A percentile compares a stretch with the other conserved stretches of the same genome.
Evolutionary conservation across 306 rosid genomes (phyloP).

Genomic region (Malus orientalis): DNA sequence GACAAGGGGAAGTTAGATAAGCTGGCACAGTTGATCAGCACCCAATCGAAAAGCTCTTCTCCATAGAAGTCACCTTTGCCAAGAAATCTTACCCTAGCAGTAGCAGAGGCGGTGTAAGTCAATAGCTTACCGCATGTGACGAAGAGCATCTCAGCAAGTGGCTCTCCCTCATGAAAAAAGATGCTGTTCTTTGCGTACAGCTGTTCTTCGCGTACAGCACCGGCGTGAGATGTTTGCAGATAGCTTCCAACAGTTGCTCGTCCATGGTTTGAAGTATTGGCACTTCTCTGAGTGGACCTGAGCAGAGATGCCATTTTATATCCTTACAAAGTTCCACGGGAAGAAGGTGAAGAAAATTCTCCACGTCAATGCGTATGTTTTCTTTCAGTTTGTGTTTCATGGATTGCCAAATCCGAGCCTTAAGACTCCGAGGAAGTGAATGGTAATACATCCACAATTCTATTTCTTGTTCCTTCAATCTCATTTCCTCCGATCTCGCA

Average conservation of each 20-base stretch:
- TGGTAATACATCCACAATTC: slow-evolving; percentile 24
- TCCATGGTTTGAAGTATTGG: slow-evolving; percentile 39
- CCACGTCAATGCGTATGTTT: too few relatives aligned
- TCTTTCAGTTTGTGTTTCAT: neutral
- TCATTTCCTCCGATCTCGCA: slow-evolving; percentile 15
- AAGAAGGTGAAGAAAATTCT: neutral
- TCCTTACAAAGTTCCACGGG: neutral
- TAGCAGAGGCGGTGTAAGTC: slow-evolving; percentile 33
- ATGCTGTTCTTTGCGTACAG: too few relatives aligned
- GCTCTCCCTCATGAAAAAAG: slow-evolving; percentile 42
- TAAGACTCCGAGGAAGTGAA: neutral
- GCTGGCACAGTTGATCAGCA: slow-evolving; percentile 31
- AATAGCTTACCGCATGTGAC: slow-evolving; percentile 40
- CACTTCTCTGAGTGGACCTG: neutral
- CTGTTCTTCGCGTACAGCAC: slow-evolving; percentile 27
- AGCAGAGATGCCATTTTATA: neutral
- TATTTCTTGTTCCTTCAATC: neutral
- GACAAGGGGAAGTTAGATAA: slow-evolving; percentile 35
- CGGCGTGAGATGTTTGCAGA: slow-evolving; percentile 43
- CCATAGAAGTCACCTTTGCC: slow-evolving; percentile 59
- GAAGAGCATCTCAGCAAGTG: slow-evolving; percentile 43
- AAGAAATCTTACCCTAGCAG: slow-evolving; percentile 18
- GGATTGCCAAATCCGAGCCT: neutral
- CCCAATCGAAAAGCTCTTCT: slow-evolving; percentile 61
- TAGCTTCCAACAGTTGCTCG: slow-evolving; percentile 31